Base-by-base conservation (phyloP, 306 rosid species). In the Pyrus communis region DNA sequence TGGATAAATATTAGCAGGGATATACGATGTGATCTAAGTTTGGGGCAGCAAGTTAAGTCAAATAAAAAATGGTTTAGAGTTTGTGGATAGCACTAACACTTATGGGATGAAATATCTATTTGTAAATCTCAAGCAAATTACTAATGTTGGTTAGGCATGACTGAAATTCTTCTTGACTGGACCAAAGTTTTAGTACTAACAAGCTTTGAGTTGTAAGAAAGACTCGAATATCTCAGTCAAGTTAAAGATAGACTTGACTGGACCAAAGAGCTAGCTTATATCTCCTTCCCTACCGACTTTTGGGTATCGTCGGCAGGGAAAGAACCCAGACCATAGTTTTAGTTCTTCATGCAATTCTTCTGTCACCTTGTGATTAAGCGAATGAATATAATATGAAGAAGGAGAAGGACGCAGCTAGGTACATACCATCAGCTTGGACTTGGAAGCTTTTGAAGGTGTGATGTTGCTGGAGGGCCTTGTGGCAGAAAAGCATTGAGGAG, bases 401-500 rank as follows among this genome's bases (percentile, higher is more conserved):
- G 45, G 7, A 74, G 30, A 61, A 18, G 70, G 68, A 31, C 9
- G 8, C 13, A 40, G n/a, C 45, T 55, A 69, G 77, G 2, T 68
- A 71, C 87, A 17, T 84, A 92, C 98, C 97, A 83, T 88, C 54
- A 90, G 77, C 81, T 84, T 70, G 66, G 95, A 86, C 81, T 84
- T 87, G 67, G 87, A 77, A 62, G 82, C 67, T 86, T 83, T 81
- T 73, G 89, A 76, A 71, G 88, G 78, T 49, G 82, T 82, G 38
- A 76, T 38, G 82, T 85, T 91, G 30, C 66, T 76, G 25, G 82
- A 81, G 45, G 79, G 83, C 59, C 72, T 84, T 52, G 78, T 25
- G 11, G 81, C 85, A 58, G 97, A 95, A 87, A 95, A 95, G 89
- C 99, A 92, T 84, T 95, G 97, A 66, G 99, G 99, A 74, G 99